Percentiles rank a stretch among this genome's conserved stretches.
These are phyloP conservation scores for Fusarium virguliforme DNA, from an alignment of 2,329 filamentous ascomycete genomes.

Conservation along the genomic window DNA sequence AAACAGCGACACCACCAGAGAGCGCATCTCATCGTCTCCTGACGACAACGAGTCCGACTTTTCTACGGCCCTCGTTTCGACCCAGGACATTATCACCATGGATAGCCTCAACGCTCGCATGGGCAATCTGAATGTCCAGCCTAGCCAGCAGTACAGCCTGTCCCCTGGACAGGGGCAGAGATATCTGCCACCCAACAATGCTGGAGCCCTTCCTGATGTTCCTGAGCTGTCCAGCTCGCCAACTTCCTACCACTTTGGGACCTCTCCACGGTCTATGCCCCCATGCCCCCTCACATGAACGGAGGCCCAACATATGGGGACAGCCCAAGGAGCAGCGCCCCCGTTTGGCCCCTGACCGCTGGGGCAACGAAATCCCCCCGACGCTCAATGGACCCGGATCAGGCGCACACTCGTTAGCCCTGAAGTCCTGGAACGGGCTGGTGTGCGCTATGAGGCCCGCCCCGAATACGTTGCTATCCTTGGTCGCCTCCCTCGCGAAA, in stretches of 20 bases:
- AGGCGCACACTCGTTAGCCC: constrained; percentile 70
- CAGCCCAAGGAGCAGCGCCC: constrained; percentile 52
- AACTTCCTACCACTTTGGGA: constrained; percentile 51
- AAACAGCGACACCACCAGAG: constrained; percentile 50
- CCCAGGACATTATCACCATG: constrained; percentile 67
- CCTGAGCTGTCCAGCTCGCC: constrained; percentile 57
- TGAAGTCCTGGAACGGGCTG: constrained; percentile 69
- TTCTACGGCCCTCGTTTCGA: constrained; percentile 68
- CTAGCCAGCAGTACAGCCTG: constrained; percentile 55
- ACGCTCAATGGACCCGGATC: constrained; percentile 74
- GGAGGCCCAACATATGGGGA: constrained; percentile 55
- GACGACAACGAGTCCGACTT: constrained; percentile 53
- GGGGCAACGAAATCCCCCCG: constrained; percentile 70
- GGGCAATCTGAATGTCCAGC: constrained; percentile 60
- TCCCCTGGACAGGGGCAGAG: constrained; percentile 56
- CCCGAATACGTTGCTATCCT: constrained; percentile 75
- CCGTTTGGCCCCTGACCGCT: constrained; percentile 70
- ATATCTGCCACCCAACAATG: constrained; percentile 56
- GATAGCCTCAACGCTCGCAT: constrained; percentile 62
- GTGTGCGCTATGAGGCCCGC: constrained; percentile 73
- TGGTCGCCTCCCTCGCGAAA: constrained; percentile 67
- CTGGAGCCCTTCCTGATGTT: constrained; percentile 46
- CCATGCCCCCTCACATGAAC: constrained; percentile 51
- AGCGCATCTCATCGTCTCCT: constrained; percentile 57
- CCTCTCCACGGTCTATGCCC: constrained; percentile 61